phyloP scores from a whole-genome alignment of 495 filamentous ascomycete species.

The Lasiosphaeris hirsuta region DNA sequence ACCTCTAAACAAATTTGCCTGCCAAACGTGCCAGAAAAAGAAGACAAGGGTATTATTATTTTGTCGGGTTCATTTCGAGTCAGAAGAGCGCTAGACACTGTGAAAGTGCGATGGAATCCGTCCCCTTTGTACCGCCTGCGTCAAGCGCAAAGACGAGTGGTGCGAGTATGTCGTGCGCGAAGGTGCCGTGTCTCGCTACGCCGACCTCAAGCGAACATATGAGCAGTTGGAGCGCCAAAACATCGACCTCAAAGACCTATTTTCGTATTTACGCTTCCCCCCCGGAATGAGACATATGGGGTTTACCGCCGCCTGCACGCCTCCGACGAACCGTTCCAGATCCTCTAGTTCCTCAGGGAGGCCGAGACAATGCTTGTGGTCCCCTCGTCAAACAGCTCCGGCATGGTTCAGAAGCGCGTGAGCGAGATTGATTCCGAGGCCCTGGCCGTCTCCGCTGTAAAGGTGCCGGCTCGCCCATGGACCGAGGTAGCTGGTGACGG shows the following conservation, averaged over 20 bases:
- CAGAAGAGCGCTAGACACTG: background rate
- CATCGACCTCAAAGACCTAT: conserved; percentile 12
- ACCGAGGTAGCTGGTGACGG: conserved; percentile 48
- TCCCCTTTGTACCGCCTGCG: conserved; percentile 8
- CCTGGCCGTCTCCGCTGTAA: conserved; percentile 23
- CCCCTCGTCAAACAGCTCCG: background rate
- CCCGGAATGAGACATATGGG: conserved; percentile 13
- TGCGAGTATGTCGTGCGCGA: conserved; percentile 10
- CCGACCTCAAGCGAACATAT: conserved; percentile 9
- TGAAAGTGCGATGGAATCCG: conserved; percentile 16
- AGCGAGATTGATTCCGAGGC: conserved; percentile 15
- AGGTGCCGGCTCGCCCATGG: conserved; percentile 50
- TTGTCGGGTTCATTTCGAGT: background rate
- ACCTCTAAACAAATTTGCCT: too few species aligned
- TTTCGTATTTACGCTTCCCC: conserved; percentile 9
- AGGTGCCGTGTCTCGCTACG: conserved; percentile 8
- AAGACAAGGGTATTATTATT: conserved; percentile 1
- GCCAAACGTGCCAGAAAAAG: background rate
- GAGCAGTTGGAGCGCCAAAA: conserved; percentile 15
- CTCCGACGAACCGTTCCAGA: conserved; percentile 14
- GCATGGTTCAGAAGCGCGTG: background rate
- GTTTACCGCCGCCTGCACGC: conserved; percentile 15
- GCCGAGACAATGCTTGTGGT: conserved; percentile 18
- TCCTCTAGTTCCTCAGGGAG: too few species aligned
- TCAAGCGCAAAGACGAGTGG: background rate